These are phyloP conservation scores for Gossypium davidsonii DNA, from an alignment of 441 rosid genomes.

Conservation along the genomic window DNA sequence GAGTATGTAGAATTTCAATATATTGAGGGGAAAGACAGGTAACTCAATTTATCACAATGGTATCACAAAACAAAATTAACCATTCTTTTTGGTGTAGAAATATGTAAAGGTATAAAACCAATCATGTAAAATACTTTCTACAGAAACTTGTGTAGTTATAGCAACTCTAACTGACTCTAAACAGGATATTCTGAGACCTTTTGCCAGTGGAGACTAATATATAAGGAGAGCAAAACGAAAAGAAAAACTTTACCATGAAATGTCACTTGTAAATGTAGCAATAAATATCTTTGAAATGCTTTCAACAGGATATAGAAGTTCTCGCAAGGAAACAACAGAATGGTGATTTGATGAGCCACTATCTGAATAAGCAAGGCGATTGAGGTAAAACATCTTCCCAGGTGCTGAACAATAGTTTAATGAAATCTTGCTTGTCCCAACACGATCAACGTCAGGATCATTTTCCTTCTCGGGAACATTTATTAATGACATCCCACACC, in stretches of 20 bases:
- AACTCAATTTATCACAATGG: not conserved
- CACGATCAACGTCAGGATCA: slow-evolving; percentile 15
- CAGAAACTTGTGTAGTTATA: not conserved
- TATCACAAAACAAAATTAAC: not conserved
- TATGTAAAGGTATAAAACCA: slow-evolving; percentile 4
- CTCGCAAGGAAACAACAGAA: slow-evolving; percentile 58
- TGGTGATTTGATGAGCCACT: slow-evolving; percentile 27
- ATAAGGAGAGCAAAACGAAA: not conserved
- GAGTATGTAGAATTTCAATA: not conserved
- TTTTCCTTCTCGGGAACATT: slow-evolving; percentile 17
- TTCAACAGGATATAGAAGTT: slow-evolving; percentile 69
- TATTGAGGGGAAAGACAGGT: not conserved
- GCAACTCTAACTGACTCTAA: not conserved
- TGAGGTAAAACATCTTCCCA: slow-evolving; percentile 72
- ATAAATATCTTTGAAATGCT: slow-evolving; percentile 58
- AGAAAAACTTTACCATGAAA: slow-evolving; percentile 47
- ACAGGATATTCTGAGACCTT: not conserved
- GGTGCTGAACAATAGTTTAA: slow-evolving; percentile 24
- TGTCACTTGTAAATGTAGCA: slow-evolving; percentile 88
- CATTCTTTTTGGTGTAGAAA: not conserved
- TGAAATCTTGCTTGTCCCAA: slow-evolving; percentile 14
- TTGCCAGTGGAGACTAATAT: not conserved
- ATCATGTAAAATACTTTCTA: slow-evolving; percentile 2
- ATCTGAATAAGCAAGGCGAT: slow-evolving; percentile 55
- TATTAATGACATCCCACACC: slow-evolving; percentile 7